Base-by-base conservation (phyloP, 148 eudicot species). In the Silene uniflora region DNA sequence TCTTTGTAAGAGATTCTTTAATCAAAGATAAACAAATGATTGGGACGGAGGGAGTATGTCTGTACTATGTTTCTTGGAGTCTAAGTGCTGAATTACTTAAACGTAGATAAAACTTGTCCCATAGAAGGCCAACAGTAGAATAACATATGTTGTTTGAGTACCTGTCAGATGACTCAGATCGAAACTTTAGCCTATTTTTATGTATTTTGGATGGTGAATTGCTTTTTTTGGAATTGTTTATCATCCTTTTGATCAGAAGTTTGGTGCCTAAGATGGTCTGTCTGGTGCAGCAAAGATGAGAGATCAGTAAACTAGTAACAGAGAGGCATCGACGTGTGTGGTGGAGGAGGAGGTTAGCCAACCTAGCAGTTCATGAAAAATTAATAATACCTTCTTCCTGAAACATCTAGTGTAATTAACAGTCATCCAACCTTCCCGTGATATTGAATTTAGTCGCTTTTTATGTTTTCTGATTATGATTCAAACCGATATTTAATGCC, bases 31-130 rank as follows among this genome's bases (percentile, higher is more conserved):
- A 39, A 39, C 44, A 39, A 39, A 6, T 39, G 44, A 39, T 3
- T 39, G 44, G 10, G 9, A 39, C 44, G 10, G 44, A 39, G 1
- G 44, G 6, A 47, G 58, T n/a, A n/a, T n/a, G n/a, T n/a, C n/a
- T 39, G 56, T 52, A 52, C 56, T 12, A n/a, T 24, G 27, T 71
- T 52, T 23, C 55, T 52, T 22, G 55, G 73, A 27, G 73, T 71
- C 23, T 52, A 54, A 71, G 73, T 55, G 35, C 22, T 52, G 72
- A 69, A 47, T 69, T 47, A 69, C 72, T 69, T 69, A 69, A 49
- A 77, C 32, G 71, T 74, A 72, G 73, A 71, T 71, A 71, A 49
- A 54, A 52, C 62, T 52, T 71, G 73, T 71, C 73, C 62, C 39
- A 52, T 71, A 54, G 42, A 75, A 63, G 10, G 24, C 69, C 60